Percentiles rank a stretch among this genome's conserved stretches.
Evolutionary conservation across 108 stramenopile genomes (phyloP).

Genomic region (Asterionellopsis glacialis): DNA sequence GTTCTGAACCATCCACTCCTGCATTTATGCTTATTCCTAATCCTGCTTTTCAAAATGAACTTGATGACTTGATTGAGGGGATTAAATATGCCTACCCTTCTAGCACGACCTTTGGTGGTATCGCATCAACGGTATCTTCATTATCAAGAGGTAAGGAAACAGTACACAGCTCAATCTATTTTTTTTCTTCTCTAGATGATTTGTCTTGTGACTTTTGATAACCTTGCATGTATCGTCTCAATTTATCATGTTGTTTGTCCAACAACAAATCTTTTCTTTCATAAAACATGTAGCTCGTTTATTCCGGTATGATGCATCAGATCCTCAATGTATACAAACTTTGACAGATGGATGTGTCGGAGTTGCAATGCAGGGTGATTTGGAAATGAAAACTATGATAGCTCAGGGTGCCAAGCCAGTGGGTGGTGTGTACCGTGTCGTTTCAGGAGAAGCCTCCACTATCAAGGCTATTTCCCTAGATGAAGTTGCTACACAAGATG

Average conservation of each 20-base stretch:
- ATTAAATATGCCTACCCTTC: constrained; percentile 15
- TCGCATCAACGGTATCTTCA: constrained; percentile 74
- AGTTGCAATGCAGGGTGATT: constrained; percentile 61
- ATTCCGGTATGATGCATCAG: constrained; percentile 48
- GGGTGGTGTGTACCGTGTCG: constrained; percentile 76
- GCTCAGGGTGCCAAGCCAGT: constrained; percentile 85
- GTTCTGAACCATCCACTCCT: constrained; percentile 15
- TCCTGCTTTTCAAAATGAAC: constrained; percentile 68
- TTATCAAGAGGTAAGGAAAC: constrained; percentile 33
- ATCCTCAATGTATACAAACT: constrained; percentile 20
- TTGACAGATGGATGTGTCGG: constrained; percentile 78
- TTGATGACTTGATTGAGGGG: constrained; percentile 47
- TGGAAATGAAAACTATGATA: constrained; percentile 60
- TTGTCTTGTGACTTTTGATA: no score
- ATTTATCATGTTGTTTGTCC: no score
- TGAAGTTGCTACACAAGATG: constrained; percentile 54
- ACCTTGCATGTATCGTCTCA: no score
- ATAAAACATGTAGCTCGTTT: constrained; percentile 46
- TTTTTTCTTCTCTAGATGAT: no score
- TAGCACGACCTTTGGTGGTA: constrained; percentile 55
- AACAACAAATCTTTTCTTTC: no score
- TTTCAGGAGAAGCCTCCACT: constrained; percentile 51
- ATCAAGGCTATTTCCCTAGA: constrained; percentile 74
- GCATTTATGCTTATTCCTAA: constrained; percentile 62
- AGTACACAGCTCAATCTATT: no score